Percentiles rank a stretch among this genome's conserved stretches.
Evolutionary conservation across 352 stramenopile genomes (phyloP).

Genomic region (Blastocystis sp.): DNA sequence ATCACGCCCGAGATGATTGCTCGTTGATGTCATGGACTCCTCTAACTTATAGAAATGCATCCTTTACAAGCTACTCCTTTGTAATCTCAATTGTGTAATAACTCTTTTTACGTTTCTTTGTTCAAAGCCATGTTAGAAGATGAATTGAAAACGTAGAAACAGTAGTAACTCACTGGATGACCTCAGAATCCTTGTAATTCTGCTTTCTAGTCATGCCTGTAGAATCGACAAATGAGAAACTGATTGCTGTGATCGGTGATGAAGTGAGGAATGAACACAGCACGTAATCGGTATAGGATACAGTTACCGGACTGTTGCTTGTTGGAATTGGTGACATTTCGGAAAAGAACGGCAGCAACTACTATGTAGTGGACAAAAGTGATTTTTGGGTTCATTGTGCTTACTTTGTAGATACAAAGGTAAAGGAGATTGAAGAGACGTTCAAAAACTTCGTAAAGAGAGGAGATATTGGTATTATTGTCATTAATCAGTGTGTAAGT

Average conservation of each 20-base stretch:
- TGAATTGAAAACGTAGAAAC: slow-evolving; percentile 34
- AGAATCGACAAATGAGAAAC: slow-evolving; percentile 36
- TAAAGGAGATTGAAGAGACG: slow-evolving; percentile 42
- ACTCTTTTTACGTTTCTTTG: background rate
- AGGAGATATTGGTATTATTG: slow-evolving; percentile 67
- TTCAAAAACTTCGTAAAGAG: slow-evolving; percentile 46
- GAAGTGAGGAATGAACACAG: background rate
- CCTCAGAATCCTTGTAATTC: background rate
- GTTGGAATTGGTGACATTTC: slow-evolving; percentile 53
- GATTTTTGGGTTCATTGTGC: background rate
- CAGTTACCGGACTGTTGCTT: slow-evolving; percentile 62
- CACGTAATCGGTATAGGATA: slow-evolving; percentile 31
- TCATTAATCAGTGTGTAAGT: slow-evolving; percentile 59
- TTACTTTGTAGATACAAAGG: slow-evolving; percentile 39
- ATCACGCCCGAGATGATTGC: slow-evolving; percentile 45
- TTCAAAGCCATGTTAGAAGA: background rate
- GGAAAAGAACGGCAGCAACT: slow-evolving; percentile 51
- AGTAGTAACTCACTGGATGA: background rate
- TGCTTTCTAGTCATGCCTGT: slow-evolving; percentile 8
- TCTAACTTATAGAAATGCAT: slow-evolving; percentile 11
- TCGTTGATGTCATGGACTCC: background rate
- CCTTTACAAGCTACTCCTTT: background rate
- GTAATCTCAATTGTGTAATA: background rate
- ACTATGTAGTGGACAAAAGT: slow-evolving; percentile 63
- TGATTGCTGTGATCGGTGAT: slow-evolving; percentile 62